Conservation (phyloP, 2,329 filamentous ascomycete genomes). For the Colletotrichum sp. region DNA sequence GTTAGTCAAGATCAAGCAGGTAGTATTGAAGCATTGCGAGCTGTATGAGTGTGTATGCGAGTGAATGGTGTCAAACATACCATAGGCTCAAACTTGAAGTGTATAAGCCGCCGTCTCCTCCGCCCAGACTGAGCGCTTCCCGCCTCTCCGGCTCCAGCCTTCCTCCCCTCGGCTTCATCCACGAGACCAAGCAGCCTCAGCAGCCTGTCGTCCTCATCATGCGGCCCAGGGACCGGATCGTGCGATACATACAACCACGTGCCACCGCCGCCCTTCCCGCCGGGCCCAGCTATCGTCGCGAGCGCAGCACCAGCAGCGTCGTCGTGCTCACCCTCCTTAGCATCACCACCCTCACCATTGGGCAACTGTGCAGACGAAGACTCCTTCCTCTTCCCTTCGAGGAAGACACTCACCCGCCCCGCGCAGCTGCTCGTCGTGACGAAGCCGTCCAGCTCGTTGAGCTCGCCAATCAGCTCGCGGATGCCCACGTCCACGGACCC, state of each 20-base stretch:
- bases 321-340: slow-evolving; percentile 14
- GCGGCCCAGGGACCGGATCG: slow-evolving; percentile 59
- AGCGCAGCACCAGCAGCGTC: slow-evolving; percentile 5
- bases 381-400: slow-evolving; percentile 68
- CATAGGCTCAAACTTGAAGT: slow-evolving; percentile 96
- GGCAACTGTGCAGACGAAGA: background rate
- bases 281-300: slow-evolving; percentile 61
- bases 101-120: slow-evolving; percentile 60
- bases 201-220: slow-evolving; percentile 25
- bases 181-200: slow-evolving; percentile 40
- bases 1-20: background rate
- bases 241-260: slow-evolving; percentile 90
- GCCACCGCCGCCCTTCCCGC: slow-evolving; percentile 86
- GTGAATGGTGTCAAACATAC: slow-evolving; percentile 53
- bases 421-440: slow-evolving; percentile 95
- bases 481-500: slow-evolving; percentile 84
- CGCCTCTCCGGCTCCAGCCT: background rate
- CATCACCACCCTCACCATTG: background rate
- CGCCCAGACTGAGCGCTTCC: slow-evolving; percentile 21
- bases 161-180: slow-evolving; percentile 26
- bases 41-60: background rate
- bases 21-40: background rate
- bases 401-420: slow-evolving; percentile 84
- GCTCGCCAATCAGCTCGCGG: slow-evolving; percentile 74
- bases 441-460: slow-evolving; percentile 76